A percentile compares a stretch with the other conserved stretches of the same genome.
Evolutionary conservation across 2,329 filamentous ascomycete species (phyloP).

Genomic region (Dothideomycetes sp.): DNA sequence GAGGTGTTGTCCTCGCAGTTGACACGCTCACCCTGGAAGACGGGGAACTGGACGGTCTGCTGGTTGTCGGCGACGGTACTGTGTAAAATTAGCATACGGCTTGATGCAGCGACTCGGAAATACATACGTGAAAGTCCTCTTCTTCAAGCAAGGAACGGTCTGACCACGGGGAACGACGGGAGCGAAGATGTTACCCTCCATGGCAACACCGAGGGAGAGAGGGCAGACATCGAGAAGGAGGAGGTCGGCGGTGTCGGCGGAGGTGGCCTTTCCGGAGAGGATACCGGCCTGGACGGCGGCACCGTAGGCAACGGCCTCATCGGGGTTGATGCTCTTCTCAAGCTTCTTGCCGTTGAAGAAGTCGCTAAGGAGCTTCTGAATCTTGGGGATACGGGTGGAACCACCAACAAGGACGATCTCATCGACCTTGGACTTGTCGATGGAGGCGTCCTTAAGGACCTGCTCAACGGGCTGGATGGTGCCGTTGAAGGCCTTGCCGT

Average conservation of each 20-base stretch:
- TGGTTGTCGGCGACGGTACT: conserved; percentile 71
- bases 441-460: conserved; percentile 83
- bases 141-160: conserved; percentile 55
- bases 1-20: conserved; percentile 99
- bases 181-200: conserved; percentile 99
- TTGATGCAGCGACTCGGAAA: neutral
- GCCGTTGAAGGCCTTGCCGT: conserved; percentile 87
- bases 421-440: conserved; percentile 87
- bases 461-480: conserved; percentile 93
- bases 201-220: conserved; percentile 94
- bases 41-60: conserved; percentile 55
- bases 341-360: conserved; percentile 99
- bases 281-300: conserved; percentile 98
- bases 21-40: conserved; percentile 92
- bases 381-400: conserved; percentile 95
- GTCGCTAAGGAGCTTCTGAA: conserved; percentile 98
- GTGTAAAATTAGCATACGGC: conserved; percentile 17
- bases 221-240: conserved; percentile 94
- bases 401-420: conserved; percentile 99
- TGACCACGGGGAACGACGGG: conserved; percentile 64
- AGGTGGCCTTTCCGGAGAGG: conserved; percentile 94
- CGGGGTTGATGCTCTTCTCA: conserved; percentile 99
- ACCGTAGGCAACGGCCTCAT: conserved; percentile 98
- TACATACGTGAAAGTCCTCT: conserved; percentile 42
- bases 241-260: conserved; percentile 86